phyloP scores from a whole-genome alignment of 768 basidiomycete genomes.

The Pleurotus tuber-regium region DNA sequence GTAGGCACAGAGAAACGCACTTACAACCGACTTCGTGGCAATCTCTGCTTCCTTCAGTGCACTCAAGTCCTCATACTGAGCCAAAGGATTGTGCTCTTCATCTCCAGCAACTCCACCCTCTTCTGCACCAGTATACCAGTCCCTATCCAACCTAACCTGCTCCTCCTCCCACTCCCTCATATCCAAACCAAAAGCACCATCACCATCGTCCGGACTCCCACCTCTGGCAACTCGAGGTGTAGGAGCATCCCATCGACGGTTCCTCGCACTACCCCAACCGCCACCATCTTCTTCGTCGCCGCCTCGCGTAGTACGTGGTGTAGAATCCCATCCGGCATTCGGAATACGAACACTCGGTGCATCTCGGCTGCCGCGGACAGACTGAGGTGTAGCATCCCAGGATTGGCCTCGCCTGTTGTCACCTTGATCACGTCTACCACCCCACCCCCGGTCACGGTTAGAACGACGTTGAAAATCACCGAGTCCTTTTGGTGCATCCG shows the following conservation, averaged over 20 bases:
- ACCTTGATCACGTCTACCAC: constrained; percentile 37
- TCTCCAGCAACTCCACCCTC: constrained; percentile 84
- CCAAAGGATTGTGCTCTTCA: constrained; percentile 89
- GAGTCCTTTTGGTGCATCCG: constrained; percentile 70
- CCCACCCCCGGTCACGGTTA: constrained; percentile 64
- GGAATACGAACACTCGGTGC: constrained; percentile 87
- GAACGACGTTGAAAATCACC: constrained; percentile 93
- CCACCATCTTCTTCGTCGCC: constrained; percentile 58
- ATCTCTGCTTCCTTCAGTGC: constrained; percentile 70
- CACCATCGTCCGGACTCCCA: constrained; percentile 69
- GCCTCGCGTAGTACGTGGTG: constrained; percentile 59
- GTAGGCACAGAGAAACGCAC: constrained; percentile 21
- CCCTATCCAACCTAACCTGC: constrained; percentile 85
- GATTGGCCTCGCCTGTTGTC: constrained; percentile 23
- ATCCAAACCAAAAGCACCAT: constrained; percentile 62
- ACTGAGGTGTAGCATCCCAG: constrained; percentile 66
- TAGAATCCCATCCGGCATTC: constrained; percentile 93
- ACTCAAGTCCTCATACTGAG: constrained; percentile 88
- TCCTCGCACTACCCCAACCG: constrained; percentile 62
- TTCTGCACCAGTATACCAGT: constrained; percentile 95
- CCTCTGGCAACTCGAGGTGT: constrained; percentile 70
- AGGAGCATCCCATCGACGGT: constrained; percentile 76
- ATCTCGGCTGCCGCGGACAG: constrained; percentile 43
- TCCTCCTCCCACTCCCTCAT: constrained; percentile 97
- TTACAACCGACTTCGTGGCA: constrained; percentile 68